Base-by-base conservation (phyloP, 495 filamentous ascomycete species). In the Penicillium odoratum region DNA sequence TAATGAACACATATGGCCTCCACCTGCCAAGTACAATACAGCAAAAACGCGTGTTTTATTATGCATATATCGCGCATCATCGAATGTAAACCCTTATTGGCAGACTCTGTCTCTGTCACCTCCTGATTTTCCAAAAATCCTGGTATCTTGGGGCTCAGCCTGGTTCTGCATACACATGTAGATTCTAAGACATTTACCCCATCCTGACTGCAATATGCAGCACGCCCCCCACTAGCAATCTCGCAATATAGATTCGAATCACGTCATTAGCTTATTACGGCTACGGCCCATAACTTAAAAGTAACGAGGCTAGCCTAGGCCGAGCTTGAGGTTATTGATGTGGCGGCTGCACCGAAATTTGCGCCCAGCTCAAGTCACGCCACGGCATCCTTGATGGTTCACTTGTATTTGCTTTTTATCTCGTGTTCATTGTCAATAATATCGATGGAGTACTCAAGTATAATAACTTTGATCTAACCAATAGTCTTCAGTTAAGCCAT, bases 191-290 rank as follows among this genome's bases (percentile, higher is more conserved):
- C 34, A 21, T 44, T 44, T 18, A 7, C 5, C 5, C 42, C 25
- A 18, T 31, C 46, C 44, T 26, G 46, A 28, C 4, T 13, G 13
- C 29, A 21, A 33, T 10, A 40, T 26, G 31, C 49, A 51, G 45
- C 28, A 4, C 4, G 21, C 44, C 10, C 44, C 44, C 6, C 44
- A 26, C 44, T 25, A 47, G 31, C 21, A 56, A 61, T 59, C 61
- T 62, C 66, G 69, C 67, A 64, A 74, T 74, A 61, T 33, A 63
- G 68, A 69, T 70, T 69, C 65, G 67, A 69, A 75, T 75, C 66
- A 68, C 72, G 69, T 69, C 73, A 73, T 73, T 25, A 68, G 67
- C 63, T 71, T 65, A 62, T 64, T 64, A 43, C 34, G 43, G 44
- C 45, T 59, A 57, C 53, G 43, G 53, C 43, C 50, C 53, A 57